Evolutionary conservation across 805 yeast genomes (phyloP), one percentile per base, ranked within the genome.

Genomic region (Barnettozyma californica): DNA sequence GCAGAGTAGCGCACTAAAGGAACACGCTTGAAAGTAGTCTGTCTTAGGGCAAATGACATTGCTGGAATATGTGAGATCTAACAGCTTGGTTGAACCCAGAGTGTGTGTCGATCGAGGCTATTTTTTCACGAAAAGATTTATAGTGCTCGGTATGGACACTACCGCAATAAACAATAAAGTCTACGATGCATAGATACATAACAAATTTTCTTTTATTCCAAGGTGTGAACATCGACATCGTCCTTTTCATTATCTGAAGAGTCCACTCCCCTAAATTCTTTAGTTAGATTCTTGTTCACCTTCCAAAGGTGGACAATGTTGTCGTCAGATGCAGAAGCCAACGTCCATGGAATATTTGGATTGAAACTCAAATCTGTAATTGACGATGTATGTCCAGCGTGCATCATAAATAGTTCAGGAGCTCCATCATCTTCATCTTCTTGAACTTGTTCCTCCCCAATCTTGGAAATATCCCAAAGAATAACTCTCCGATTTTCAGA

Each of bases 381-480:
- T 6, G 84, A 74, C 16, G 88, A 84, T 18, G 90, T 83, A 61
- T 89, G 96, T 19, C 96, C 96, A 35, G 95, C 95, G 62, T 89
- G 96, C 83, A 89, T 85, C 90, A 88, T 85, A 57, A 88, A 71
- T 33, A 89, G 67, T 64, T 89, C 97, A 5, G 96, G 92, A 25
- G 85, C 85, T 36, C 95, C 97, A 59, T 89, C 97, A 54, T 86
- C 95, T 27, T 89, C 86, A 61, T 89, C 96, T 56, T 88, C 96
- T 55, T 81, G 90, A 13, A 75, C 75, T 64, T 87, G 95, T 60
- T 88, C 96, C 53, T 82, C 86, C 4, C 97, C 97, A 34, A 89
- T 83, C 56, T 78, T 81, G 42, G 73, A 69, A 49, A 88, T 69
- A 62, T 89, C 95, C 96, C 96, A 58, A 5, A 89, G 56, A 33